phyloP scores from a whole-genome alignment of 208 protist species.

The Leishmania martiniquensis region DNA sequence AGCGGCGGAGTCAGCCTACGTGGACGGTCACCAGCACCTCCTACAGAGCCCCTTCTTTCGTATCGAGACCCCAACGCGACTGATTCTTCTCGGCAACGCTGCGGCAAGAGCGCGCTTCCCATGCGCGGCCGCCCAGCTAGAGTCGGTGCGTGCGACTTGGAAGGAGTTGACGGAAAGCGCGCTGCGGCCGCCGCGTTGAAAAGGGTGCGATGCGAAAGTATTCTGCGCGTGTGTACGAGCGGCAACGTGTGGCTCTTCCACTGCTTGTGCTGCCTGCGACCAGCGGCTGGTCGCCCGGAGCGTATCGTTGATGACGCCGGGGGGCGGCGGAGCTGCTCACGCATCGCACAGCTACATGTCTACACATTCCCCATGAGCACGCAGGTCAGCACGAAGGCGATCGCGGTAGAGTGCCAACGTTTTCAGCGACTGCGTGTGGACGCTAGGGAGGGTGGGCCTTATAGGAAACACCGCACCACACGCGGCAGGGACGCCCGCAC shows the following conservation, averaged over 20 bases:
- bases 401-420: neutral
- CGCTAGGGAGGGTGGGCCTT: too few relatives aligned
- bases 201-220: neutral
- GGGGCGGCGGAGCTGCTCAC: neutral
- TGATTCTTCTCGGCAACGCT: slow-evolving; percentile 69
- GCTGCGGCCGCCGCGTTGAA: neutral
- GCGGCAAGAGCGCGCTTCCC: slow-evolving; percentile 34
- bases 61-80: slow-evolving; percentile 68
- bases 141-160: slow-evolving; percentile 38
- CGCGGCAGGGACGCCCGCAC: too few relatives aligned
- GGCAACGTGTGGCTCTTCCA: neutral
- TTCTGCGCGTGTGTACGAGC: neutral
- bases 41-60: slow-evolving; percentile 68
- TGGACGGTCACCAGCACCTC: slow-evolving; percentile 79
- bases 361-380: neutral
- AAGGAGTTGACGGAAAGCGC: slow-evolving; percentile 24
- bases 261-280: neutral
- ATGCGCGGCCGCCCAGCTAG: slow-evolving; percentile 22
- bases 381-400: neutral
- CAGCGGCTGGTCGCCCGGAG: neutral
- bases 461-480: too few relatives aligned
- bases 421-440: too few relatives aligned
- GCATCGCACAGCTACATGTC: neutral
- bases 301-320: neutral
- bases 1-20: slow-evolving; percentile 57